Evolutionary conservation across 257 asterid genomes (phyloP), one percentile per base, ranked within the genome.

Genomic region (Hygrophila difformis): DNA sequence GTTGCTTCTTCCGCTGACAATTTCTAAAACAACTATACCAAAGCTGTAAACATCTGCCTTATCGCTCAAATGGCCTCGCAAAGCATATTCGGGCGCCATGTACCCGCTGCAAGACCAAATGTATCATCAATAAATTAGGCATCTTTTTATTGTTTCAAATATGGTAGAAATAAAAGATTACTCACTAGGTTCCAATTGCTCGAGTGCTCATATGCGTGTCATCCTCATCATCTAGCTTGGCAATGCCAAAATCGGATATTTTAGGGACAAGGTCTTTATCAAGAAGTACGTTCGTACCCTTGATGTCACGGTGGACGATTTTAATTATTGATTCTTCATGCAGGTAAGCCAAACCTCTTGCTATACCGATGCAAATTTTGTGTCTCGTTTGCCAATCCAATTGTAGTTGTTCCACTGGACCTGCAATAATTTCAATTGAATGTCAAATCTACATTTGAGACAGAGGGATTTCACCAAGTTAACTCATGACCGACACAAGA

Each of bases 21-120:
- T 63, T 60, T 76, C 84, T 42, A 72, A 33, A 20, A 68, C 55
- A 34, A 76, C 80, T 9, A 71, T 61, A 36, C 84, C 84, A 1
- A 59, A 76, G 65, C 84, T 72, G 70, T 76, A 72, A 4, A 76
- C 84, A 19, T 76, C 84, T 39, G 84, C 84, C 65, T 76, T 76
- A 62, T 73, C 77, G 0, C 80, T 76, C 56, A 72, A 48, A 63
- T 76, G 57, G 33, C 84, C 84, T 4, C 80, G 65, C 84, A 76
- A 68, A 1, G 84, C 84, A 55, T 76, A 76, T 61, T 76, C 84
- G 4, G 80, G 80, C 3, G 80, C 75, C 80, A 73, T 73, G 14
- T 73, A 73, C 36, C 80, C 80, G 26, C 80, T 73, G 60, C 12
- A 47, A 47, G 48, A 47, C 3, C 11, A 34, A 9, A 35, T 8